A percentile compares a stretch with the other conserved stretches of the same genome.
These are phyloP conservation scores for Penicillium verrucosum DNA, from an alignment of 2,329 filamentous ascomycete genomes.

Conservation along the genomic window DNA sequence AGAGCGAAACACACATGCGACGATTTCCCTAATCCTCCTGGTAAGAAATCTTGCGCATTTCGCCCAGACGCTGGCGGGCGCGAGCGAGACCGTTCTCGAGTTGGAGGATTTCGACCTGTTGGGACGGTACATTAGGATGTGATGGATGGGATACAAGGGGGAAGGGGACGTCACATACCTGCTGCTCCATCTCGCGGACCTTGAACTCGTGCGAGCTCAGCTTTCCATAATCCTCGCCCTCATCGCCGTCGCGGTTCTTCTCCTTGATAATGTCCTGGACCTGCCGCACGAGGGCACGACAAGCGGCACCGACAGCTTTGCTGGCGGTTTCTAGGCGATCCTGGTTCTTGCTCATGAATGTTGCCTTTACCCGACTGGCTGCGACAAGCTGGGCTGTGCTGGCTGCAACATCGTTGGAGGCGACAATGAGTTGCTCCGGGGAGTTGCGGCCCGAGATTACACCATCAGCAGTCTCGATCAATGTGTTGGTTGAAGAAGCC, in stretches of 20 bases:
- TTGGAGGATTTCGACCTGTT: conserved; percentile 91
- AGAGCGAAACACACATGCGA: background rate
- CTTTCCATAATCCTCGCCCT: conserved; percentile 81
- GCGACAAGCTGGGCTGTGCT: conserved; percentile 96
- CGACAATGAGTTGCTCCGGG: conserved; percentile 95
- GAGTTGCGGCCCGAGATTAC: conserved; percentile 89
- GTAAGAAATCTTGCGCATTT: conserved; percentile 98
- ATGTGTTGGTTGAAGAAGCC: conserved; percentile 84
- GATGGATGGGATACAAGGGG: background rate
- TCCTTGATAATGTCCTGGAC: conserved; percentile 93
- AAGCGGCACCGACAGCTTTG: conserved; percentile 88
- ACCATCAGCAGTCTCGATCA: conserved; percentile 97
- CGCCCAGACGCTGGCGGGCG: conserved; percentile 78
- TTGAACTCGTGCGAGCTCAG: conserved; percentile 96
- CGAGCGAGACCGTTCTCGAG: conserved; percentile 80
- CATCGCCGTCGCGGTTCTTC: conserved; percentile 71
- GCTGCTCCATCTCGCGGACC: conserved; percentile 98
- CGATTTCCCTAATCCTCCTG: conserved; percentile 61
- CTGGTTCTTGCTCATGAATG: conserved; percentile 96
- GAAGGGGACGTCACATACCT: conserved; percentile 60
- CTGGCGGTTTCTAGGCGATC: conserved; percentile 85
- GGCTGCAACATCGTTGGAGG: conserved; percentile 93
- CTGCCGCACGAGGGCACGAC: conserved; percentile 81
- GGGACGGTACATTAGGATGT: conserved; percentile 11
- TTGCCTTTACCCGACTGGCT: conserved; percentile 91